phyloP scores from a whole-genome alignment of 345 rosid genomes.

The Euphorbia peplus region DNA sequence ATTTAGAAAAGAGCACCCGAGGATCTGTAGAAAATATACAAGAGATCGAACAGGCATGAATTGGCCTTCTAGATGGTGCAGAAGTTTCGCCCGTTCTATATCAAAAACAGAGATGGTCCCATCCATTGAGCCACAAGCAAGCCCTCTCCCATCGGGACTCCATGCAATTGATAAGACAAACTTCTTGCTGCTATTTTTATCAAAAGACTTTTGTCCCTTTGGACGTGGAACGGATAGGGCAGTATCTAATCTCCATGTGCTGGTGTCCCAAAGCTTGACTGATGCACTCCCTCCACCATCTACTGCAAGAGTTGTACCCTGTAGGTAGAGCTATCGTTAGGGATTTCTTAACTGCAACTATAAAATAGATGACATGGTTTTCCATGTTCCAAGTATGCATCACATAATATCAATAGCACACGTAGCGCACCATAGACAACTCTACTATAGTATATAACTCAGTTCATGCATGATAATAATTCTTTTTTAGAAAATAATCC shows the following conservation, averaged over 20 bases:
- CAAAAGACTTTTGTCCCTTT: constrained; percentile 71
- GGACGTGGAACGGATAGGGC: constrained; percentile 79
- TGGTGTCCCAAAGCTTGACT: constrained; percentile 92
- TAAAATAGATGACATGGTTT: too few species aligned
- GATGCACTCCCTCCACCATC: constrained; percentile 98
- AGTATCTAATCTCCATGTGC: constrained; percentile 73
- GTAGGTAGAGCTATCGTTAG: constrained; percentile 23
- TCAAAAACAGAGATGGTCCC: constrained; percentile 85
- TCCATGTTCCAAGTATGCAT: neutral
- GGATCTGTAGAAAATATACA: constrained; percentile 69
- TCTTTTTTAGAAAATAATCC: neutral
- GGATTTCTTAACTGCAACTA: too few species aligned
- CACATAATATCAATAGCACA: neutral
- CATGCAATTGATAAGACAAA: constrained; percentile 87
- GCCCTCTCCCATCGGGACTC: constrained; percentile 79
- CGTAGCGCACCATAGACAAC: neutral
- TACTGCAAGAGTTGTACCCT: constrained; percentile 96
- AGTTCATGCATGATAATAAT: neutral
- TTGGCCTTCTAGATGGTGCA: constrained; percentile 90
- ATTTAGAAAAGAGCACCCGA: constrained; percentile 71
- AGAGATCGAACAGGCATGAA: constrained; percentile 90
- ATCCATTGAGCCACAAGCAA: constrained; percentile 95
- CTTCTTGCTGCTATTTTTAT: constrained; percentile 82
- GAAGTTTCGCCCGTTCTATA: constrained; percentile 70
- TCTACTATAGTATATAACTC: neutral